Evolutionary conservation across 106 monocot genomes (phyloP).

Genomic region (Xerophyta viscosa): DNA sequence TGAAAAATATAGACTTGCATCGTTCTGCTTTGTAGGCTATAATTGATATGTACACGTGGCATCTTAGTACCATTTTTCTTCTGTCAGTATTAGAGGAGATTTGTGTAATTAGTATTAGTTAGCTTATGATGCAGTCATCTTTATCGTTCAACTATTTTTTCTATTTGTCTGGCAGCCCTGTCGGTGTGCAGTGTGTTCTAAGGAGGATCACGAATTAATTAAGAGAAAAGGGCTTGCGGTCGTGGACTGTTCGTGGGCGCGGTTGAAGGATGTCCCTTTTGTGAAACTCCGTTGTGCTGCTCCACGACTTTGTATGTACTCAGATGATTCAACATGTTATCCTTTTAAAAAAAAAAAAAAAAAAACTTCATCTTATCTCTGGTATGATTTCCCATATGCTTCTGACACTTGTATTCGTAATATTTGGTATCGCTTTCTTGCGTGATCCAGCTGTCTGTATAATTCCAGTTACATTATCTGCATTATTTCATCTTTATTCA

Average conservation of each 20-base stretch:
- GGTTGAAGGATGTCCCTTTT: conserved; percentile 91
- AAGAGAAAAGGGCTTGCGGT: conserved; percentile 88
- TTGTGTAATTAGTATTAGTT: not conserved
- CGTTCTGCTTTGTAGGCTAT: too few relatives aligned
- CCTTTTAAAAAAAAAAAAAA: too few relatives aligned
- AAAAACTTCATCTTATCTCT: too few relatives aligned
- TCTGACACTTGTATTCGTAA: too few relatives aligned
- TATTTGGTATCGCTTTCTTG: too few relatives aligned
- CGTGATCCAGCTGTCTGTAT: too few relatives aligned
- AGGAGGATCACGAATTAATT: conserved; percentile 64
- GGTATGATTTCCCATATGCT: too few relatives aligned
- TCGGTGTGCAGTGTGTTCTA: conserved; percentile 87
- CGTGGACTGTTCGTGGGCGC: conserved; percentile 98
- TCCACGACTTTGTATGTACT: conserved; percentile 78
- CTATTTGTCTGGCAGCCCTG: conserved; percentile 45
- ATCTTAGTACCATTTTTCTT: too few relatives aligned
- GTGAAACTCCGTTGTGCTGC: conserved; percentile 78
- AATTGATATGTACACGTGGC: too few relatives aligned
- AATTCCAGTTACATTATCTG: too few relatives aligned
- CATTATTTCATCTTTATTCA: too few relatives aligned
- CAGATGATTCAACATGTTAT: not conserved
- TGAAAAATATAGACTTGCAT: too few relatives aligned
- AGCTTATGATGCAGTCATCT: not conserved
- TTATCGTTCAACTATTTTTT: not conserved
- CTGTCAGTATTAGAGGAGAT: not conserved